These are phyloP conservation scores for Abrus precatorius DNA, from an alignment of 306 rosid species.

Conservation along the genomic window DNA sequence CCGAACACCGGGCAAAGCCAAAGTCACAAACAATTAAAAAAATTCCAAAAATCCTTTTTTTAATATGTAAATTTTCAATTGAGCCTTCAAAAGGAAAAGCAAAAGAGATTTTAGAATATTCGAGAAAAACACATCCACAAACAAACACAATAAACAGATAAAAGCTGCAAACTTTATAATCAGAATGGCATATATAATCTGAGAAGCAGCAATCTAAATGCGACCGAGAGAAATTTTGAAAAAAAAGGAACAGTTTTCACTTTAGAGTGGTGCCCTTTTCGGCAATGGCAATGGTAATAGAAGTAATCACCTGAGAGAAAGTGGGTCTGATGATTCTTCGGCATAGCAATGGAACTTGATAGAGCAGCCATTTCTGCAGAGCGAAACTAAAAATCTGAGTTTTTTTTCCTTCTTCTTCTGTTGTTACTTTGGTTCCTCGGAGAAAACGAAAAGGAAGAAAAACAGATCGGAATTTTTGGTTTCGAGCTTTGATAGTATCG, in stretches of 20 bases:
- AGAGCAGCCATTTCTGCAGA: slow-evolving; percentile 51
- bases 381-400: background rate
- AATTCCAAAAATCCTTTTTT: background rate
- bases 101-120: background rate
- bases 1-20: background rate
- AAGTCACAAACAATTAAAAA: slow-evolving; percentile 17
- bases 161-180: slow-evolving; percentile 12
- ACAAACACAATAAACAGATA: background rate
- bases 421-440: slow-evolving; percentile 31
- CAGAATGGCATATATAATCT: background rate
- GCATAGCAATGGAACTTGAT: slow-evolving; percentile 47
- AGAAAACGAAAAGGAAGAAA: slow-evolving; percentile 15
- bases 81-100: background rate
- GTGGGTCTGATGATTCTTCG: slow-evolving; percentile 42
- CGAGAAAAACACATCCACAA: background rate
- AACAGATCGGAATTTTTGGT: background rate
- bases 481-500: slow-evolving; percentile 40
- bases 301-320: slow-evolving; percentile 49
- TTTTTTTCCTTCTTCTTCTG: background rate
- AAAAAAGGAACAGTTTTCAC: slow-evolving; percentile 8
- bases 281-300: background rate
- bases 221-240: background rate
- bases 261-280: background rate
- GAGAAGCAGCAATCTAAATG: background rate
- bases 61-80: background rate